Evolutionary conservation across 805 yeast species (phyloP).

Genomic region (Ogataea sp.): DNA sequence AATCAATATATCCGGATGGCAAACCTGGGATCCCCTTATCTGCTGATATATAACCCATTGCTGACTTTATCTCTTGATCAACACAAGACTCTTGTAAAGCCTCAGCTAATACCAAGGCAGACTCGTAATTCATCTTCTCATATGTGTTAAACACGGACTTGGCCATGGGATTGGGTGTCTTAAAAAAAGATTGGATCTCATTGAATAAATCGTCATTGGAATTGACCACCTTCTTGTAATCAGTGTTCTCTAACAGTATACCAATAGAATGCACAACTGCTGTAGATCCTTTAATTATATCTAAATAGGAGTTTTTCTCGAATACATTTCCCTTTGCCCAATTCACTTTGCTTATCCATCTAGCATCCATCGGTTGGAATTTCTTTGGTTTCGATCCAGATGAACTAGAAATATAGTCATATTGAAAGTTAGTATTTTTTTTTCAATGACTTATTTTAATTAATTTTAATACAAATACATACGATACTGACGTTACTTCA

Average conservation of each 20-base stretch:
- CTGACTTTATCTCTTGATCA: constrained; percentile 3
- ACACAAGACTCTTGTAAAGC: constrained; percentile 28
- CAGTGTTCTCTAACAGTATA: constrained; percentile 55
- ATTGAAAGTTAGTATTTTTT: no score
- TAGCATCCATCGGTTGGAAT: constrained; percentile 18
- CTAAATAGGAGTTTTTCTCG: constrained; percentile 48
- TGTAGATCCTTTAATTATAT: constrained; percentile 37
- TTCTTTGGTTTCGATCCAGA: constrained; percentile 46
- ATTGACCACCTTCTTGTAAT: constrained; percentile 52
- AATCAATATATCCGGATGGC: constrained; percentile 62
- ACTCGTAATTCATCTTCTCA: constrained; percentile 58
- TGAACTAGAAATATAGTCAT: constrained; percentile 14
- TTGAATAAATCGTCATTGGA: constrained; percentile 18
- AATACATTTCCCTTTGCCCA: constrained; percentile 69
- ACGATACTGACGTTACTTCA: constrained; percentile 59
- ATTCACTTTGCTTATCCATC: constrained; percentile 50
- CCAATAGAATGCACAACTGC: constrained; percentile 85
- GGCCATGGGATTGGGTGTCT: constrained; percentile 58
- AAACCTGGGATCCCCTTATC: constrained; percentile 61
- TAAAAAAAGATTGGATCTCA: constrained; percentile 32
- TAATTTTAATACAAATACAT: constrained; percentile 6
- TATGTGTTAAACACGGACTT: constrained; percentile 40
- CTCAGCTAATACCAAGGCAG: constrained; percentile 59
- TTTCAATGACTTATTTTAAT: background rate
- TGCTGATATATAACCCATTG: constrained; percentile 76